These are phyloP conservation scores for Cyberlindnera saturnus DNA, from an alignment of 805 yeast genomes.

Conservation along the genomic window DNA sequence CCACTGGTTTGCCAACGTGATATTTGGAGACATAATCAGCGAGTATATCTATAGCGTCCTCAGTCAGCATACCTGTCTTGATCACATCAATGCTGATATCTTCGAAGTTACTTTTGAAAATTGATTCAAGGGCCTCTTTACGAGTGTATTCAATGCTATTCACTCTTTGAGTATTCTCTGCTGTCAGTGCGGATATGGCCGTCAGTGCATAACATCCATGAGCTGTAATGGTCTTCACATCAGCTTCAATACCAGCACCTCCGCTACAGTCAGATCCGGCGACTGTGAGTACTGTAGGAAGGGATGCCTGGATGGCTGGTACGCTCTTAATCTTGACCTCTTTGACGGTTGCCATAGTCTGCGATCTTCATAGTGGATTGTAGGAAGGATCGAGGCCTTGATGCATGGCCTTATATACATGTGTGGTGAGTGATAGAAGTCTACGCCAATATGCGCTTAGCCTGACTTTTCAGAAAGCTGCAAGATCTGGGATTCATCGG, in stretches of 20 bases:
- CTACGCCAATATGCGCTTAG: slow-evolving; percentile 10
- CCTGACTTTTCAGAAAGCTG: not conserved
- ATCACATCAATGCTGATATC: slow-evolving; percentile 63
- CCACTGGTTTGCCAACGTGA: slow-evolving; percentile 33
- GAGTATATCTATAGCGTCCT: slow-evolving; percentile 31
- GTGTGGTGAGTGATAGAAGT: not conserved
- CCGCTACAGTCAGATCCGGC: slow-evolving; percentile 87
- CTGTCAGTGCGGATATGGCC: slow-evolving; percentile 72
- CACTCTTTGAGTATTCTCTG: slow-evolving; percentile 61
- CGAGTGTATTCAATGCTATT: slow-evolving; percentile 36
- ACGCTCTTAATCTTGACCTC: not conserved
- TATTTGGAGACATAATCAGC: slow-evolving; percentile 46
- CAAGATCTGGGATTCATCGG: not conserved
- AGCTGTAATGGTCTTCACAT: slow-evolving; percentile 69
- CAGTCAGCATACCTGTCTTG: slow-evolving; percentile 61
- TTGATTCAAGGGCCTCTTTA: slow-evolving; percentile 35
- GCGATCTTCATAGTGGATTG: not conserved
- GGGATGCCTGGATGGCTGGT: not conserved
- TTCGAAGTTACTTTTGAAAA: slow-evolving; percentile 47
- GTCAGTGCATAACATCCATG: slow-evolving; percentile 74
- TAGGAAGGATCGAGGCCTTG: not conserved
- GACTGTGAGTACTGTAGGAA: slow-evolving; percentile 34
- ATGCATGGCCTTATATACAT: too few relatives aligned
- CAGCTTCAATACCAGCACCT: slow-evolving; percentile 92
- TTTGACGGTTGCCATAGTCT: not conserved